A percentile compares a stretch with the other conserved stretches of the same genome.
phyloP scores from a whole-genome alignment of 2,329 filamentous ascomycete genomes.

The Cladophialophora psammophila region DNA sequence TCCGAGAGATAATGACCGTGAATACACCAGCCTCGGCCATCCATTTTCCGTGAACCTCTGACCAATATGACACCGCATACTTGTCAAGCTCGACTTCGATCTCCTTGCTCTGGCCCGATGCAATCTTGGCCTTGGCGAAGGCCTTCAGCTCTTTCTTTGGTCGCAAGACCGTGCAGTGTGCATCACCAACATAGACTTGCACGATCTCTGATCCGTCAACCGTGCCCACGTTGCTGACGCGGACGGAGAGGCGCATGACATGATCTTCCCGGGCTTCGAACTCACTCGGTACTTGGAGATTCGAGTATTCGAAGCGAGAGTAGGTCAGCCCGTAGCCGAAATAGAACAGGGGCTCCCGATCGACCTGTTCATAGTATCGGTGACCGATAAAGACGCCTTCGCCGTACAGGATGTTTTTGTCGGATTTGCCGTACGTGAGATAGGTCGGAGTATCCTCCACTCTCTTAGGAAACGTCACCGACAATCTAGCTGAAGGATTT shows the following conservation, averaged over 20 bases:
- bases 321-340: conserved; percentile 84
- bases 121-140: conserved; percentile 52
- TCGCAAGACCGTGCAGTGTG: conserved; percentile 37
- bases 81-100: conserved; percentile 46
- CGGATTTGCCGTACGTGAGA: conserved; percentile 74
- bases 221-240: conserved; percentile 17
- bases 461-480: conserved; percentile 72
- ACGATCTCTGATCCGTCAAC: conserved; percentile 24
- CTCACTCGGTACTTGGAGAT: conserved; percentile 50
- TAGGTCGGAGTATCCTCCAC: conserved; percentile 75
- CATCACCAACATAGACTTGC: conserved; percentile 22
- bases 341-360: conserved; percentile 70
- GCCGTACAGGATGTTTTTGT: conserved; percentile 74
- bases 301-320: conserved; percentile 68
- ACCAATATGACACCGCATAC: conserved; percentile 53
- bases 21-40: conserved; percentile 46
- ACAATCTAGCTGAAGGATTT: conserved; percentile 76
- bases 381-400: conserved; percentile 84
- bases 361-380: conserved; percentile 74
- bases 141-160: conserved; percentile 55
- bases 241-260: conserved; percentile 5
- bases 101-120: conserved; percentile 37
- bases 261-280: conserved; percentile 45
- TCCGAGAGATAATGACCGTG: conserved; percentile 1
- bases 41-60: conserved; percentile 52